Evolutionary conservation across 441 rosid species (phyloP).

Genomic region (Adansonia madagascariensis): DNA sequence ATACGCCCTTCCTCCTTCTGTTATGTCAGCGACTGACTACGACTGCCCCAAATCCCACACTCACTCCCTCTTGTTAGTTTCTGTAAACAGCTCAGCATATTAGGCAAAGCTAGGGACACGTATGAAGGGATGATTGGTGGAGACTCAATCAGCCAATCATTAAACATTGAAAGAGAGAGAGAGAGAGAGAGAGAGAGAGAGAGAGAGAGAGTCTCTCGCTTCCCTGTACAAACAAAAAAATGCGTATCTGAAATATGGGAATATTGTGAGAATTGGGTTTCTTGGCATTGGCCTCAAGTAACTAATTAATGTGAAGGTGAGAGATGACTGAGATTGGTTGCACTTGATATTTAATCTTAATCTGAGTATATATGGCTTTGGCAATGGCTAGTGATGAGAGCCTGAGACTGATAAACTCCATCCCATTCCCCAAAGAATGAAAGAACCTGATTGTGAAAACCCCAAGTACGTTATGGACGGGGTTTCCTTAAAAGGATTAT

Average conservation of each 20-base stretch:
- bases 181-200: not conserved
- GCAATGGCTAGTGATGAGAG: not conserved
- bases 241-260: too few relatives aligned
- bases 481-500: conserved; percentile 37
- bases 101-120: conserved; percentile 17
- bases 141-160: conserved; percentile 22
- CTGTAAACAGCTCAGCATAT: conserved; percentile 23
- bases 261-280: too few relatives aligned
- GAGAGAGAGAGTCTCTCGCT: not conserved
- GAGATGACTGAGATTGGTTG: conserved; percentile 9
- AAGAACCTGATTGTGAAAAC: not conserved
- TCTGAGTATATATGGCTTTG: not conserved
- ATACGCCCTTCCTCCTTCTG: conserved; percentile 13
- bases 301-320: conserved; percentile 11
- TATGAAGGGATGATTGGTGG: conserved; percentile 16
- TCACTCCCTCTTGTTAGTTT: conserved; percentile 7
- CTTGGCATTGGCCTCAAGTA: not conserved
- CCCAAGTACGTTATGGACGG: not conserved
- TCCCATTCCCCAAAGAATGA: not conserved
- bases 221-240: too few relatives aligned
- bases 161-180: not conserved
- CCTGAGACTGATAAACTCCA: not conserved
- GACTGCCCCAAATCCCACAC: not conserved
- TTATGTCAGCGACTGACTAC: conserved; percentile 14
- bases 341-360: not conserved